Base-by-base conservation (phyloP, 148 eudicot genomes). In the Rhododendron ovatum region DNA sequence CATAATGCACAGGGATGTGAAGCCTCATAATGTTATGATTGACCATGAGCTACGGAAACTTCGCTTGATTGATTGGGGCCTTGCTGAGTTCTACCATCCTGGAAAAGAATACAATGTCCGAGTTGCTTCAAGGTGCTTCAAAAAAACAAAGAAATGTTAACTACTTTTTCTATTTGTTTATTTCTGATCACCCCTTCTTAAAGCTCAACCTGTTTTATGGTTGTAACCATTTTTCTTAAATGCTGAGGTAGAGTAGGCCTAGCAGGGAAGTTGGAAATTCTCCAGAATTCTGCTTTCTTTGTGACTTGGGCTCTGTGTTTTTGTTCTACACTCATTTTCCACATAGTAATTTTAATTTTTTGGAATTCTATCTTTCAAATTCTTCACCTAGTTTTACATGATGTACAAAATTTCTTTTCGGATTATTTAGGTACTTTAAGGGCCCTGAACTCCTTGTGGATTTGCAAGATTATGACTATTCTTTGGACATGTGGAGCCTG, bases 1-100 rank as follows among this genome's bases (percentile, higher is more conserved):
- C 65, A 89, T 89, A 53, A 89, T 89, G 91, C 91, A 89, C 84
- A 83, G 91, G 81, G 91, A 90, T 67, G 91, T 90, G 33, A 90
- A 90, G 85, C 91, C 91, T 80, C 91, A 90, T 69, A 90, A 90
- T 83, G 91, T 90, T 7, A 90, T 90, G 91, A 90, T 90, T 85
- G 91, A 90, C 85, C 91, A 90, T 84, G 91, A 90, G 74, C 82
- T 86, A 63, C 86, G 91, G 59, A 90, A 90, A 67, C 91, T 90
- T 88, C 86, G 90, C 75, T 67, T 90, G 71, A 90, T 90, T 59
- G 91, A 90, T 67, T 90, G 91, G 91, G 91, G 90, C 79, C 90
- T 89, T 84, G 90, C 90, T 30, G 90, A 89, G 57, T 87, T 89
- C 55, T 89, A 89, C 85, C 91, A 89, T 76, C 91, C 91, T 47